Evolutionary conservation across 176 grass and related monocot genomes (phyloP), one percentile per base, ranked within the genome.

Genomic region (Rhynchospora tenuis): DNA sequence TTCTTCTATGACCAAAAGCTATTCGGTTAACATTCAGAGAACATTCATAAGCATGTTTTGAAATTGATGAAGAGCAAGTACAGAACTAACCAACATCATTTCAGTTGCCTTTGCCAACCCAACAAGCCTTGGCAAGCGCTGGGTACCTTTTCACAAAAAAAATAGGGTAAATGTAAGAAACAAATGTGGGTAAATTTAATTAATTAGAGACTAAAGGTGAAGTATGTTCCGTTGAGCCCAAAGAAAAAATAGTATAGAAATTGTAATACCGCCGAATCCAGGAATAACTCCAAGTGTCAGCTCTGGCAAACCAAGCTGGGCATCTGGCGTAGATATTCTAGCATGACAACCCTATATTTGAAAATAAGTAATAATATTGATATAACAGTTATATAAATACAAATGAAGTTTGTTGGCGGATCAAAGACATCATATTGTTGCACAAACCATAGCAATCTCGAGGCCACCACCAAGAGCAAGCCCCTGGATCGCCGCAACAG

Each of bases 381-480:
- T 26, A 83, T 74, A 7, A 77, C 10, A 47, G 13, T 65, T 33
- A 66, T 66, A 44, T 45, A 64, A 83, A 65, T 3, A 51, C 22
- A 54, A 68, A 33, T 26, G 23, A 51, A 65, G 54, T 50, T 29
- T 67, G 14, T 47, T 82, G 52, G 46, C 9, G 54, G 51, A 13
- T 65, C 22, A 82, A 67, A 48, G 20, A 52, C 63, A 86, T 26
- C 9, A 64, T 69, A 66, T 3, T 61, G 51, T 73, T 81, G 55
- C 1, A 87, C 62, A 84, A 85, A 99, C 97, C 97, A 99, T 92
- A 73, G 86, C 70, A 45, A 99, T 77, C 84, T 99, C 96, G 24
- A 99, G 88, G 81, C 96, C 96, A 75, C 96, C 96, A 83, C 96
- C 97, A 38, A 99, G 91, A 84, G 97, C 97, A 87, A 99, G 97